phyloP scores from a whole-genome alignment of 768 basidiomycete species.

The Lentinula guzmanii region DNA sequence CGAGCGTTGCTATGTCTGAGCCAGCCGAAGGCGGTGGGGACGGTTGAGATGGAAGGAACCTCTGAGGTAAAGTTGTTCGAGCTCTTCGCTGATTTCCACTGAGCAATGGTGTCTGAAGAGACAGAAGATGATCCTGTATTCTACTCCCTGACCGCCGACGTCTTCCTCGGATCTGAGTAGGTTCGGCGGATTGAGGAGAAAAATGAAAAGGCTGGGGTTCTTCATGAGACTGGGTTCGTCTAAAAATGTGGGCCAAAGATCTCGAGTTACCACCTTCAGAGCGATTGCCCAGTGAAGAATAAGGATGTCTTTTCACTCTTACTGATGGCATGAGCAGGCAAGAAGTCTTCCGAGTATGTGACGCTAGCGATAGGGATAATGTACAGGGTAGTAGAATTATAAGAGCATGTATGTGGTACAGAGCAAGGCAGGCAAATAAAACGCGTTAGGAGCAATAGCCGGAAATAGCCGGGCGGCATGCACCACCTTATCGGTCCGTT shows the following conservation, averaged over 20 bases:
- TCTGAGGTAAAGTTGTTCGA: neutral
- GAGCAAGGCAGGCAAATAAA: neutral
- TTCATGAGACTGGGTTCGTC: neutral
- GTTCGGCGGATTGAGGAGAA: slow-evolving; percentile 16
- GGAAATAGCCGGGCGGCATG: neutral
- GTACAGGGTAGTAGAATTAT: neutral
- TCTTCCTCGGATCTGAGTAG: neutral
- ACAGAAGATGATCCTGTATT: slow-evolving; percentile 25
- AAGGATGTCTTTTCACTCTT: slow-evolving; percentile 31
- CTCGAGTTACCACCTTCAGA: slow-evolving; percentile 9
- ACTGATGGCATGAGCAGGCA: slow-evolving; percentile 39
- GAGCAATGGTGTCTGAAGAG: slow-evolving; percentile 3
- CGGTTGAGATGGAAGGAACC: neutral
- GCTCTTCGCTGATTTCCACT: neutral
- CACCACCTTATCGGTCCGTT: slow-evolving; percentile 19
- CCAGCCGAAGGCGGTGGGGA: slow-evolving; percentile 8
- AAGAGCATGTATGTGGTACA: neutral
- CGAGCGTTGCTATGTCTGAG: slow-evolving; percentile 24
- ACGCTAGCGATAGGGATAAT: neutral
- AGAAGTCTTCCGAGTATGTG: neutral
- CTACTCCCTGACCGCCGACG: slow-evolving; percentile 21
- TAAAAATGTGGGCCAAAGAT: slow-evolving; percentile 3
- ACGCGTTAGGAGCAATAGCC: neutral
- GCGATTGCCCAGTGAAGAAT: slow-evolving; percentile 20
- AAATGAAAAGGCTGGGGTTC: slow-evolving; percentile 12